Conservation (phyloP, 1,284 basidiomycete species). For the Lentinus polychrous region DNA sequence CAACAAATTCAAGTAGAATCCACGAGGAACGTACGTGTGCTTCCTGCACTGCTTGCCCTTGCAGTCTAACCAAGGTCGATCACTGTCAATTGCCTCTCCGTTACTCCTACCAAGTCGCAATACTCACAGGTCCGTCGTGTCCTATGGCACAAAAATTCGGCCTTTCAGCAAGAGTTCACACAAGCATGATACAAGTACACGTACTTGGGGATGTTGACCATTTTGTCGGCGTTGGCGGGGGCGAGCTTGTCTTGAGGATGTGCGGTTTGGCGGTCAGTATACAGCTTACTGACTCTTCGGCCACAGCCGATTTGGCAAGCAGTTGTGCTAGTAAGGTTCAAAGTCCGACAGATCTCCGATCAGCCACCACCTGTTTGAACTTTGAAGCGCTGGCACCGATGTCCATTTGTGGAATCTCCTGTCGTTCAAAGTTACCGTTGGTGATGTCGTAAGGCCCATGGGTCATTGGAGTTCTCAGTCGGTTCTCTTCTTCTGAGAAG, state of each 20-base stretch:
- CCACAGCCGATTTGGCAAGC: constrained; percentile 20
- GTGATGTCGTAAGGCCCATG: too few species aligned
- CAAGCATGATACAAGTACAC: constrained; percentile 24
- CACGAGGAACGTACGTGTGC: constrained; percentile 81
- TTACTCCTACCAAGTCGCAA: constrained; percentile 1
- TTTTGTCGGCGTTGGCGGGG: constrained; percentile 36
- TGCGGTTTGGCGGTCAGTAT: constrained; percentile 19
- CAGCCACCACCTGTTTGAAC: constrained; percentile 11
- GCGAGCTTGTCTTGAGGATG: constrained; percentile 18
- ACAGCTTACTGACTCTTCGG: constrained; percentile 14
- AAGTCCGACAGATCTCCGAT: constrained; percentile 16
- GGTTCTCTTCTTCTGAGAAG: too few species aligned
- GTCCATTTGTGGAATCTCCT: too few species aligned
- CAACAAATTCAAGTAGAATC: background rate
- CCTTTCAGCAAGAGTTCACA: constrained; percentile 5
- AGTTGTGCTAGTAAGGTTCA: constrained; percentile 23
- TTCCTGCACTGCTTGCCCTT: constrained; percentile 98
- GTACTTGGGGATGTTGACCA: constrained; percentile 91
- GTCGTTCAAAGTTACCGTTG: too few species aligned
- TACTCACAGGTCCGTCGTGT: constrained; percentile 80
- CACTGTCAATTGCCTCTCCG: constrained; percentile 15
- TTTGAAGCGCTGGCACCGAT: too few species aligned
- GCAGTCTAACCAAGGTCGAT: constrained; percentile 59
- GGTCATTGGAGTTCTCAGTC: too few species aligned
- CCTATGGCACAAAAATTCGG: constrained; percentile 36